Evolutionary conservation across 371 early-diverging fungal species (phyloP).

Genomic region (Mortierella sp.): DNA sequence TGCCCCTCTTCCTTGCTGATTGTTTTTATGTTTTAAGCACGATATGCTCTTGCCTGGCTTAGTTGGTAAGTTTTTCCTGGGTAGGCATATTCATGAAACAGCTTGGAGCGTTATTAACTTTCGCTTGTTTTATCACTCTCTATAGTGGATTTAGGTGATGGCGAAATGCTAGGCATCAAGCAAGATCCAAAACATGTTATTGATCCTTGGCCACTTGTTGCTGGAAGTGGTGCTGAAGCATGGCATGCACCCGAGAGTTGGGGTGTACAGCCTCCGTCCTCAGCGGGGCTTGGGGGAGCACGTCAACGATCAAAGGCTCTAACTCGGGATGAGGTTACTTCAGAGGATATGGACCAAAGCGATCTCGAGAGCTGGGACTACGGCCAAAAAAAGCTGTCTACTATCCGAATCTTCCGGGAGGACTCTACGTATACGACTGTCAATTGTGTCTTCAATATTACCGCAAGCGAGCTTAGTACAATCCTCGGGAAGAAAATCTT

Average conservation of each 20-base stretch:
- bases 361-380: constrained; percentile 40
- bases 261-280: constrained; percentile 36
- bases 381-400: constrained; percentile 34
- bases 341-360: constrained; percentile 35
- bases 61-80: constrained; percentile 14
- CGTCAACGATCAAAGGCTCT: constrained; percentile 15
- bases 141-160: constrained; percentile 17
- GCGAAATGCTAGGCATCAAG: constrained; percentile 39
- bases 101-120: no score
- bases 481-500: constrained; percentile 82
- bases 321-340: constrained; percentile 18
- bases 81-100: no score
- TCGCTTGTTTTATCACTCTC: not conserved
- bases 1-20: no score
- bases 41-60: constrained; percentile 18
- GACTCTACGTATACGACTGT: constrained; percentile 85
- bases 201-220: constrained; percentile 13
- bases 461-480: constrained; percentile 76
- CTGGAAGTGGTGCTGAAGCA: constrained; percentile 22
- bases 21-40: not conserved
- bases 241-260: constrained; percentile 50
- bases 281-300: constrained; percentile 10
- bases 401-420: constrained; percentile 70
- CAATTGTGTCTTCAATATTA: constrained; percentile 69
- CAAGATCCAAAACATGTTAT: constrained; percentile 13